Percentiles rank a stretch among this genome's conserved stretches.
Evolutionary conservation across 345 rosid genomes (phyloP).

Genomic region (Salix caprea): DNA sequence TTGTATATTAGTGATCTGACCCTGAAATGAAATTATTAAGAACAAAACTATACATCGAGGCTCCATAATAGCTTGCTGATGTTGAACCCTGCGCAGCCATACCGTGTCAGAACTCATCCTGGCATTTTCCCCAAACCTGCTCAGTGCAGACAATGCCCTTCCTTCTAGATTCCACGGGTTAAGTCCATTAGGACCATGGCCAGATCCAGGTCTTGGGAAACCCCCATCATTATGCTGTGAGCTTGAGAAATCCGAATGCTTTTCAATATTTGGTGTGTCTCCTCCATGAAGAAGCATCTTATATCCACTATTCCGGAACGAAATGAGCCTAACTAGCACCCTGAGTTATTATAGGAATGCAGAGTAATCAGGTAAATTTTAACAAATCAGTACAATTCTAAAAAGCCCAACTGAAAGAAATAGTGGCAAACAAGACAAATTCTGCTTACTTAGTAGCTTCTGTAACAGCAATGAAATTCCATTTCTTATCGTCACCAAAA

Average conservation of each 20-base stretch:
- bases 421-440: constrained; percentile 4
- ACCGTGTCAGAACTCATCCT: constrained; percentile 43
- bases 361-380: constrained; percentile 10
- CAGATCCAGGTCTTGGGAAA: constrained; percentile 21
- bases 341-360: constrained; percentile 35
- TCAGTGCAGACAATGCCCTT: constrained; percentile 74
- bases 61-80: constrained; percentile 54
- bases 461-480: constrained; percentile 77
- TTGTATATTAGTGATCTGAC: neutral
- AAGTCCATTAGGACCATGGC: constrained; percentile 27
- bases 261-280: constrained; percentile 60
- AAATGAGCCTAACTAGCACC: constrained; percentile 62
- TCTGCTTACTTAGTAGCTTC: constrained; percentile 74
- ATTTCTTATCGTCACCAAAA: constrained; percentile 68
- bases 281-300: constrained; percentile 95
- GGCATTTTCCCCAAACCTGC: constrained; percentile 74
- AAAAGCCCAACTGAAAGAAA: neutral
- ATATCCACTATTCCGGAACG: constrained; percentile 69
- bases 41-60: constrained; percentile 39
- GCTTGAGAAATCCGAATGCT: constrained; percentile 31
- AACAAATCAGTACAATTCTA: neutral
- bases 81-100: constrained; percentile 61
- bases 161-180: constrained; percentile 68
- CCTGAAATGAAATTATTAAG: constrained; percentile 1
- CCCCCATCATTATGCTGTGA: constrained; percentile 29